Base-by-base conservation (phyloP, 768 basidiomycete species). In the Astraeus odoratus region DNA sequence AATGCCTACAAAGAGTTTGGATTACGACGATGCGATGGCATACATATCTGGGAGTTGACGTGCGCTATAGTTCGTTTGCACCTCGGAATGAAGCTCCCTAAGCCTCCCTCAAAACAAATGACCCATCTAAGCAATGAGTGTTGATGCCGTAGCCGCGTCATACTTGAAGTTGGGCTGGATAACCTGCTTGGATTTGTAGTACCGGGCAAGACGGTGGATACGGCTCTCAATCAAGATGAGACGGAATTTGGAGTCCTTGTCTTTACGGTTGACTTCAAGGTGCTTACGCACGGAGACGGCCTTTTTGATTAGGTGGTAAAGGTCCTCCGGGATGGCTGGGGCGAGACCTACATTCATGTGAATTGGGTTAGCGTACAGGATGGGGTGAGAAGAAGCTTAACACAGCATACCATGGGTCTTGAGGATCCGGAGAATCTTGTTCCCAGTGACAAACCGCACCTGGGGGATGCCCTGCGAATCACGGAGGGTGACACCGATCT, bases 221-320 rank as follows among this genome's bases (percentile, higher is more conserved):
- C 95, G 81, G 56, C 92, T 95, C 79, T 99, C 95, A 77, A 99
- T 95, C 60, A 97, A 75, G 76, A 97, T 97, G 61, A 97, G 83
- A 67, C 94, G 90, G 77, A 82, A 83, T 63, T 83, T 95, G 69
- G 89, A 90, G 78, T 97, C 94, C 78, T 92, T 95, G 80, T 99
- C 95, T 70, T 94, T 95, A 67, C 95, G 84, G 86, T 96, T 97
- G 61, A 79, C 76, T 71, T 96, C 91, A 57, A 99, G 81, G 72
- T 98, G 95, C 78, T 97, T 98, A 72, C 94, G 92, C 63, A 99
- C 92, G 59, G 90, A 78, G 63, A 99, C 93, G 68, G 95, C 95
- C 83, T 97, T 99, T 84, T 97, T 97, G 81, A 98, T 86, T 70
- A 96, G 84, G 80, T 92, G 86, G 86, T 91, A 96, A 52, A 97